Conservation (phyloP, 2,329 filamentous ascomycete genomes). For the Macrophomina phaseolina region DNA sequence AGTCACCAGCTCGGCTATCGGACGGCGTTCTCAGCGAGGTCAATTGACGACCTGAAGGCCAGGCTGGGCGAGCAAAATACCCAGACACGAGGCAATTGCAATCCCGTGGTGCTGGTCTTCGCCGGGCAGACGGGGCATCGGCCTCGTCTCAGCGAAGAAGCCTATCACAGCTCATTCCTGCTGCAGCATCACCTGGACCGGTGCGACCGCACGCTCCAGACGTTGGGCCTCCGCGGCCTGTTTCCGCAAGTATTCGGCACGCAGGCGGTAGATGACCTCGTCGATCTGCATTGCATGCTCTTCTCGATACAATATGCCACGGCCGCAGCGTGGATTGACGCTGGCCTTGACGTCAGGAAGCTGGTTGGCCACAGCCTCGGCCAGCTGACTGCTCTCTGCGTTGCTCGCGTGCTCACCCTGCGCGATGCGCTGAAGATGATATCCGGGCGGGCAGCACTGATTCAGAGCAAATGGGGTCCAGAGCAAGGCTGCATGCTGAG, state of each 20-base stretch:
- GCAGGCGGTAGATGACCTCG: constrained; percentile 30
- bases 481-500: constrained; percentile 37
- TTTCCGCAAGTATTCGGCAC: constrained; percentile 33
- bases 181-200: constrained; percentile 33
- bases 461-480: constrained; percentile 32
- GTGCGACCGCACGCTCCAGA: constrained; percentile 7
- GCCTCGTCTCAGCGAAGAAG: constrained; percentile 21
- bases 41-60: background rate
- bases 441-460: constrained; percentile 3
- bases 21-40: background rate
- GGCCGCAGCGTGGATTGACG: constrained; percentile 38
- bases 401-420: constrained; percentile 17
- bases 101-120: constrained; percentile 26
- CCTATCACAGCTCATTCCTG: constrained; percentile 29
- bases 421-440: constrained; percentile 14
- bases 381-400: constrained; percentile 20
- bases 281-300: constrained; percentile 37
- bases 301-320: constrained; percentile 42
- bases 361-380: constrained; percentile 31
- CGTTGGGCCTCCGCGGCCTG: constrained; percentile 28
- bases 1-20: background rate
- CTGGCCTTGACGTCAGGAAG: constrained; percentile 28
- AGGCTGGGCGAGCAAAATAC: background rate
- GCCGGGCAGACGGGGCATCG: constrained; percentile 26
- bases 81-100: background rate